phyloP scores from a whole-genome alignment of 2,329 filamentous ascomycete genomes.

The Colletotrichum simmondsii region DNA sequence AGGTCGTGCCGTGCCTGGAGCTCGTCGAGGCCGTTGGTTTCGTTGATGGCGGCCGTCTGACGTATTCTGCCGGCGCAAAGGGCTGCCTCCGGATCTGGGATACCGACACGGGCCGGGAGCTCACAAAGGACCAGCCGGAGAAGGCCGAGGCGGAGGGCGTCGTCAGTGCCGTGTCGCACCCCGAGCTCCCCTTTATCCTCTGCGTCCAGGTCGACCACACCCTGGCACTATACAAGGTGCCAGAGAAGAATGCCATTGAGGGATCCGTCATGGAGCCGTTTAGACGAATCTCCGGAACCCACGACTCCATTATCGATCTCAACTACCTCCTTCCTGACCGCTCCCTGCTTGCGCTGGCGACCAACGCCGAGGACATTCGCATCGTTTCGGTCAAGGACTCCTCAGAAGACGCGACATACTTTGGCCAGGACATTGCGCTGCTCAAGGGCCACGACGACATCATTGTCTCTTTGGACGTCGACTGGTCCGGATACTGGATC shows the following conservation, averaged over 20 bases:
- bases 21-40: conserved; percentile 88
- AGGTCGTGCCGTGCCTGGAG: conserved; percentile 86
- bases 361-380: conserved; percentile 93
- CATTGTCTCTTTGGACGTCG: conserved; percentile 91
- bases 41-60: conserved; percentile 73
- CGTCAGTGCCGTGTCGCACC: conserved; percentile 75
- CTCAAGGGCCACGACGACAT: conserved; percentile 95
- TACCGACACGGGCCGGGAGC: conserved; percentile 78
- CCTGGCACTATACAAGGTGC: conserved; percentile 75
- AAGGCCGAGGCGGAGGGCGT: conserved; percentile 75
- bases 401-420: conserved; percentile 64
- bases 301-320: conserved; percentile 97
- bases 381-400: conserved; percentile 77
- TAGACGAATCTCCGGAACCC: conserved; percentile 90
- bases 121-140: conserved; percentile 77
- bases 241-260: conserved; percentile 47
- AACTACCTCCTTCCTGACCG: conserved; percentile 85
- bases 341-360: conserved; percentile 88
- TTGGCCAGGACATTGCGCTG: conserved; percentile 88
- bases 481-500: conserved; percentile 98
- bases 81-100: conserved; percentile 88
- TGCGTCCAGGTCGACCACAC: conserved; percentile 92
- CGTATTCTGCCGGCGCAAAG: conserved; percentile 87
- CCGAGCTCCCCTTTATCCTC: conserved; percentile 76
- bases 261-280: conserved; percentile 58